A percentile compares a stretch with the other conserved stretches of the same genome.
phyloP scores from a whole-genome alignment of 2,329 filamentous ascomycete genomes.

The Botrytis medusae region DNA sequence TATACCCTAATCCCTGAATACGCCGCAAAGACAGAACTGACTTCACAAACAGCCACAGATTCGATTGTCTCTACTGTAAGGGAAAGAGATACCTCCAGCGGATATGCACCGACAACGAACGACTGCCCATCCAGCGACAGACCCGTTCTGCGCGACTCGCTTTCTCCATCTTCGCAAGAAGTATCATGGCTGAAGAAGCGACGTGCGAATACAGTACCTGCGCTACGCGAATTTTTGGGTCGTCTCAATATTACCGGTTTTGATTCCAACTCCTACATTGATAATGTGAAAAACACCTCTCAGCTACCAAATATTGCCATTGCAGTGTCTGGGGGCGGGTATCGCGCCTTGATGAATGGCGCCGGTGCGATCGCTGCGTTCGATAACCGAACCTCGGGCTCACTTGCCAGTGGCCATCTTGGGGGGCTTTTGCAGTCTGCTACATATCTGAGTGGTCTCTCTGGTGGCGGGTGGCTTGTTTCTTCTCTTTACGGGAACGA shows the following conservation, averaged over 20 bases:
- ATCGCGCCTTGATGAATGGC: slow-evolving; percentile 81
- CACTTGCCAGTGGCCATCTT: slow-evolving; percentile 64
- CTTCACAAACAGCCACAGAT: too few relatives aligned
- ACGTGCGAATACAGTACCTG: slow-evolving; percentile 68
- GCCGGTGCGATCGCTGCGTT: slow-evolving; percentile 78
- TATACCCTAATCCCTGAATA: too few relatives aligned
- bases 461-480: slow-evolving; percentile 83
- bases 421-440: slow-evolving; percentile 78
- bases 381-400: slow-evolving; percentile 66
- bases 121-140: slow-evolving; percentile 62
- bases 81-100: slow-evolving; percentile 45
- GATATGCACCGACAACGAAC: slow-evolving; percentile 69
- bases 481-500: slow-evolving; percentile 76
- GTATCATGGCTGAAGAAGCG: slow-evolving; percentile 70
- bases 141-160: slow-evolving; percentile 66
- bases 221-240: slow-evolving; percentile 72
- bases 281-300: slow-evolving; percentile 51
- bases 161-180: slow-evolving; percentile 65
- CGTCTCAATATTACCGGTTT: slow-evolving; percentile 75
- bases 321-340: slow-evolving; percentile 80
- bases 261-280: slow-evolving; percentile 71
- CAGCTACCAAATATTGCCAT: slow-evolving; percentile 67
- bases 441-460: slow-evolving; percentile 79
- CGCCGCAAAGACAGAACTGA: too few relatives aligned
- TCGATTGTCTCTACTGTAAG: too few relatives aligned